Conservation (phyloP, 371 early-diverging fungal genomes). For the Mortierella polycephala region DNA sequence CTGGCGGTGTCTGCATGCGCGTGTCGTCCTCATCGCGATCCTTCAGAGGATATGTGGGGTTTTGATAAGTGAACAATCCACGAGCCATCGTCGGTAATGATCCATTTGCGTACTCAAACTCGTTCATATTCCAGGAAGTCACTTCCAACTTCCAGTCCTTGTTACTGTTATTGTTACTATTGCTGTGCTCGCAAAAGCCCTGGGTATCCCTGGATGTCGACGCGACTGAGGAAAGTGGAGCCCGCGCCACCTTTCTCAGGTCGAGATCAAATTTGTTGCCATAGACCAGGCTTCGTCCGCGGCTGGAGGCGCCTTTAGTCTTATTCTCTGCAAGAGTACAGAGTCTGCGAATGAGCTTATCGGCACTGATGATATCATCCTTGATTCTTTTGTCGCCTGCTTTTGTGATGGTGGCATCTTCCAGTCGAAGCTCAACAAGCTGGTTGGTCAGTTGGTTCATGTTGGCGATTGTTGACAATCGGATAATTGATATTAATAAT, state of each 20-base stretch:
- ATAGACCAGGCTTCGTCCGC: slow-evolving; percentile 37
- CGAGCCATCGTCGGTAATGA: slow-evolving; percentile 81
- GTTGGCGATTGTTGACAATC: background rate
- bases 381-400: background rate
- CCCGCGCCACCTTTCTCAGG: slow-evolving; percentile 1
- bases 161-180: background rate
- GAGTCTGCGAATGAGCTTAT: slow-evolving; percentile 30
- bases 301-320: slow-evolving; percentile 5
- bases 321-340: slow-evolving; percentile 21
- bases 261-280: slow-evolving; percentile 27
- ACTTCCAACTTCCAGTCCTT: slow-evolving; percentile 15
- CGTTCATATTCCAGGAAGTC: slow-evolving; percentile 71
- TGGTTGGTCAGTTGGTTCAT: slow-evolving; percentile 23
- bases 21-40: background rate
- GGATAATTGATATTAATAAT: background rate
- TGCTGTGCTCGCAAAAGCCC: background rate
- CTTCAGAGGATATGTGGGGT: slow-evolving; percentile 4
- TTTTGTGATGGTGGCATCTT: background rate
- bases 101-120: slow-evolving; percentile 57
- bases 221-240: background rate
- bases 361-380: slow-evolving; percentile 24
- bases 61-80: slow-evolving; percentile 80
- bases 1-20: background rate
- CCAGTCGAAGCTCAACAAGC: slow-evolving; percentile 14
- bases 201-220: background rate